phyloP scores from a whole-genome alignment of 257 asterid species.

The Lycium ferocissimum region DNA sequence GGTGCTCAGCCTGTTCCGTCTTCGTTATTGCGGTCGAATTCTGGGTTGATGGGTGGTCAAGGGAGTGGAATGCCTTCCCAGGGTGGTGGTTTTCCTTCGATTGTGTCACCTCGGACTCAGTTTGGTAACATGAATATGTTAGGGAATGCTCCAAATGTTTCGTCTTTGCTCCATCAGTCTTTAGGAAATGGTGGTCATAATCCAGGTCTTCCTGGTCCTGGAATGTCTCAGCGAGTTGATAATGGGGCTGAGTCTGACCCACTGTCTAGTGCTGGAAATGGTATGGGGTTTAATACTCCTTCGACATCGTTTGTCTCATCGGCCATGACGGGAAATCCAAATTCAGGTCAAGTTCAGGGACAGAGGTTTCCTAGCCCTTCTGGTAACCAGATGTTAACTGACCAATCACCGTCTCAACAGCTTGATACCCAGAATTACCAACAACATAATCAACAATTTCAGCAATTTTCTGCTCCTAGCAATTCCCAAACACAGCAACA shows the following conservation, averaged over 20 bases:
- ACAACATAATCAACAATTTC: conserved; percentile 74
- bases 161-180: conserved; percentile 73
- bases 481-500: conserved; percentile 67
- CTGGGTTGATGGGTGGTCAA: conserved; percentile 78
- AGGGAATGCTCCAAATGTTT: conserved; percentile 71
- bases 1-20: conserved; percentile 68
- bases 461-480: conserved; percentile 67
- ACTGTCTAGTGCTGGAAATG: conserved; percentile 62
- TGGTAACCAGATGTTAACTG: conserved; percentile 64
- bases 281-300: conserved; percentile 63
- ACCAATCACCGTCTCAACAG: conserved; percentile 72
- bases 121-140: conserved; percentile 68
- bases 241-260: conserved; percentile 74
- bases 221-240: conserved; percentile 67
- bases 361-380: conserved; percentile 68
- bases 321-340: conserved; percentile 51
- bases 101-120: conserved; percentile 75
- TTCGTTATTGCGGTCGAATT: conserved; percentile 73
- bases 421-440: conserved; percentile 61
- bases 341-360: conserved; percentile 68
- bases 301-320: conserved; percentile 58
- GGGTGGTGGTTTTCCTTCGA: conserved; percentile 62
- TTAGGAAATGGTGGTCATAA: conserved; percentile 71
- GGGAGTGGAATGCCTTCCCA: conserved; percentile 77
- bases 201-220: conserved; percentile 72